phyloP scores from a whole-genome alignment of 495 filamentous ascomycete species.

The Xylaria nigripes region DNA sequence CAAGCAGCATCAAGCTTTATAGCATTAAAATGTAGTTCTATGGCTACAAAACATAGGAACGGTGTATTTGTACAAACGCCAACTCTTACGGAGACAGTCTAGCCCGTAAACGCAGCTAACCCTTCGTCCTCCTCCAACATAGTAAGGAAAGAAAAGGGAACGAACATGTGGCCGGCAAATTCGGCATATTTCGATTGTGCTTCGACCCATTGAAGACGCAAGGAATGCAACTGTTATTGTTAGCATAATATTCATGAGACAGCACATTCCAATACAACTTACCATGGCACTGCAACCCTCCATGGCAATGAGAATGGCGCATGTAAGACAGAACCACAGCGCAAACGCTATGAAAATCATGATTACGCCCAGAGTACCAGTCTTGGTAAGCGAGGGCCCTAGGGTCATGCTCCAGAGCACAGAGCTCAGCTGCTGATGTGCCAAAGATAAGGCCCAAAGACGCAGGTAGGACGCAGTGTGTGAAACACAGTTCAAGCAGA shows the following conservation, averaged over 20 bases:
- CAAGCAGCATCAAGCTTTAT: neutral
- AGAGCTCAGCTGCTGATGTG: conserved; percentile 93
- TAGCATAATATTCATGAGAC: neutral
- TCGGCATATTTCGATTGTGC: conserved; percentile 99
- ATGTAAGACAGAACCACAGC: conserved; percentile 79
- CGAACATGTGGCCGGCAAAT: conserved; percentile 84
- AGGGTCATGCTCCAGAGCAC: conserved; percentile 98
- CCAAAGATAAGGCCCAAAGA: conserved; percentile 94
- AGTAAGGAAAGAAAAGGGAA: conserved; percentile 84
- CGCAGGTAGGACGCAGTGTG: conserved; percentile 98
- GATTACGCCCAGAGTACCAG: conserved; percentile 62
- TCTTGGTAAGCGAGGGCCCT: conserved; percentile 57
- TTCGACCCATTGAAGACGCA: conserved; percentile 97
- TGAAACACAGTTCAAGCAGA: conserved; percentile 97
- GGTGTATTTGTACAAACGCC: conserved; percentile 17
- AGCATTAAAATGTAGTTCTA: conserved; percentile 13
- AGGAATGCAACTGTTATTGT: conserved; percentile 58
- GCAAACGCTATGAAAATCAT: conserved; percentile 73
- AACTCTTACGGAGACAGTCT: conserved; percentile 12
- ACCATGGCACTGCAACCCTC: conserved; percentile 45
- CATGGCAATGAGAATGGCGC: conserved; percentile 60
- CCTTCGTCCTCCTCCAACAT: conserved; percentile 76
- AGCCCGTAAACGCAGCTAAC: conserved; percentile 39
- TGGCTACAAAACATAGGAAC: conserved; percentile 22
- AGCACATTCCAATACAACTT: conserved; percentile 15